A percentile compares a stretch with the other conserved stretches of the same genome.
phyloP scores from a whole-genome alignment of 2,329 filamentous ascomycete genomes.

The Ambrosiella xylebori region DNA sequence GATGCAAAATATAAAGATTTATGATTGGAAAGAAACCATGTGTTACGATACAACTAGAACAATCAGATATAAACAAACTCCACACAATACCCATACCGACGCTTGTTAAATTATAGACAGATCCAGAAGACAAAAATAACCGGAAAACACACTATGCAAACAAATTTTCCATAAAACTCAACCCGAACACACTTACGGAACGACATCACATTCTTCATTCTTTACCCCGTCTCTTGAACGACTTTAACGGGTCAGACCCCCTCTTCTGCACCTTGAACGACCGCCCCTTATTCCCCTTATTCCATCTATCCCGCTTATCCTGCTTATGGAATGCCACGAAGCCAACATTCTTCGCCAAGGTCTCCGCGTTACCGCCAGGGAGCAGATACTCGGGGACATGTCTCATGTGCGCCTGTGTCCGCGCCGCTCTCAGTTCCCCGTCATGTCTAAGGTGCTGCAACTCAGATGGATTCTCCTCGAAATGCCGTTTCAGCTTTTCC shows the following conservation, averaged over 20 bases:
- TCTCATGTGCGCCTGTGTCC: conserved; percentile 76
- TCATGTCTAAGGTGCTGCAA: conserved; percentile 79
- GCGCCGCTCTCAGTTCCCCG: conserved; percentile 64
- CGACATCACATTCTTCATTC: background rate
- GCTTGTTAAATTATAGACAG: background rate
- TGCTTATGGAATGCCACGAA: conserved; percentile 47
- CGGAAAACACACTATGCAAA: background rate
- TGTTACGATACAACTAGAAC: background rate
- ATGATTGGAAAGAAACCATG: too few relatives aligned
- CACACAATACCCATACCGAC: conserved; percentile 5
- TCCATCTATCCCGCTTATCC: conserved; percentile 30
- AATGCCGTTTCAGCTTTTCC: conserved; percentile 87
- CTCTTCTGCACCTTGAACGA: conserved; percentile 36
- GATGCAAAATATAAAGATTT: background rate
- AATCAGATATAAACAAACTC: background rate
- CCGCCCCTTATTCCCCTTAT: conserved; percentile 17
- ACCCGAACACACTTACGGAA: background rate
- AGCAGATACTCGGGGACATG: conserved; percentile 90
- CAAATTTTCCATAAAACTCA: background rate
- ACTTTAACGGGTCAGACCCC: conserved; percentile 59
- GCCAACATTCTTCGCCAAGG: conserved; percentile 42
- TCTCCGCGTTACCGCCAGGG: conserved; percentile 55
- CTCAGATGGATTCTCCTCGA: conserved; percentile 90
- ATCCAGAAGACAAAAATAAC: background rate
- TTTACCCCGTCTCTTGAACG: conserved; percentile 49